phyloP scores from a whole-genome alignment of 1,284 basidiomycete genomes.

The Cystobasidium slooffiae region DNA sequence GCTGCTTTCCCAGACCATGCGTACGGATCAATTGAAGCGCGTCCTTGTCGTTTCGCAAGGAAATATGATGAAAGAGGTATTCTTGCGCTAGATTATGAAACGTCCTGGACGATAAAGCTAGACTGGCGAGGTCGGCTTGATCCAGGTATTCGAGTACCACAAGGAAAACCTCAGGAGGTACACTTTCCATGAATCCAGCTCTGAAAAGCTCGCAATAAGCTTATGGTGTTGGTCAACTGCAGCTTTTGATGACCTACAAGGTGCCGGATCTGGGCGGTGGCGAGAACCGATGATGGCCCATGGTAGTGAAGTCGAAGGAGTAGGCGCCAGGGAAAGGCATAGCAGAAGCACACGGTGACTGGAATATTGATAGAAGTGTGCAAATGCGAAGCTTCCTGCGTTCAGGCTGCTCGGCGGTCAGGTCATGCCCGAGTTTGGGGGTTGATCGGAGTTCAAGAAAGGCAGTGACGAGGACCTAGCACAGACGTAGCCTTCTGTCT shows the following conservation, averaged over 20 bases:
- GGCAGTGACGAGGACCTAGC: background rate
- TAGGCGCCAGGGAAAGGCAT: too few relatives aligned
- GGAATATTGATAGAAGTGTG: too few relatives aligned
- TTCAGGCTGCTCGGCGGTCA: too few relatives aligned
- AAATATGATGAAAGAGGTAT: background rate
- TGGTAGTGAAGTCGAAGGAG: background rate
- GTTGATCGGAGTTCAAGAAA: background rate
- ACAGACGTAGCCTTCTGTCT: background rate
- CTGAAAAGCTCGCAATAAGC: background rate
- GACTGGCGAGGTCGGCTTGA: slow-evolving; percentile 10
- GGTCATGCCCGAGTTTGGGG: too few relatives aligned
- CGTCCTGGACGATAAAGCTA: background rate
- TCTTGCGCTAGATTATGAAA: background rate
- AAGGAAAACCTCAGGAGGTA: slow-evolving; percentile 2
- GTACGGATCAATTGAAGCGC: slow-evolving; percentile 9
- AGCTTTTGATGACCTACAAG: background rate
- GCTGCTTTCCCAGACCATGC: background rate
- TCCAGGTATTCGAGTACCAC: slow-evolving; percentile 7
- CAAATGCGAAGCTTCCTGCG: too few relatives aligned
- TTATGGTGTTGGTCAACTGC: background rate
- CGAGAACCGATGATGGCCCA: background rate
- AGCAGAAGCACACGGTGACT: too few relatives aligned
- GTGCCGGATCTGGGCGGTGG: background rate
- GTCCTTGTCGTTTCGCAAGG: slow-evolving; percentile 8
- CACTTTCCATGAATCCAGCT: background rate